Evolutionary conservation across 1,284 basidiomycete species (phyloP).

Genomic region (Puccinia novopanici): DNA sequence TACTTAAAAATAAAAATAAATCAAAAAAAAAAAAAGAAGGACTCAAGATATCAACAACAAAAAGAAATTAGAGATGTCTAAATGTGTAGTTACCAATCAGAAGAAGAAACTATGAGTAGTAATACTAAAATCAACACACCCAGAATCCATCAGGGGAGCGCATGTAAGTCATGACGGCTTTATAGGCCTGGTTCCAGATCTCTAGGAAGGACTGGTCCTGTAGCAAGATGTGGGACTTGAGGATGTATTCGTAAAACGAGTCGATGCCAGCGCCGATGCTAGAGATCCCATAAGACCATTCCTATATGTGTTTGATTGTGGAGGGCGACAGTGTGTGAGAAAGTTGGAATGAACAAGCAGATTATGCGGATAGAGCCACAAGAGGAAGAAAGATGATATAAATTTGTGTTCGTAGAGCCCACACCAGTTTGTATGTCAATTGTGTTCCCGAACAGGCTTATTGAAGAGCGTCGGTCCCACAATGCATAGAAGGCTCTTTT

Average conservation of each 20-base stretch:
- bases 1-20: conserved; percentile 67
- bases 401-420: conserved; percentile 60
- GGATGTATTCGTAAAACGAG: conserved; percentile 87
- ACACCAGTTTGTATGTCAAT: conserved; percentile 78
- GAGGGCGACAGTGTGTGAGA: no score
- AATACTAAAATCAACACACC: conserved; percentile 68
- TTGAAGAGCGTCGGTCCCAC: conserved; percentile 81
- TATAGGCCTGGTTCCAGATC: conserved; percentile 83
- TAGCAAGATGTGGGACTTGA: conserved; percentile 66
- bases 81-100: no score
- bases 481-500: conserved; percentile 78
- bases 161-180: conserved; percentile 80
- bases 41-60: conserved; percentile 53
- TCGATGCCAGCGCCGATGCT: conserved; percentile 89
- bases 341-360: no score
- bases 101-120: no score
- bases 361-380: conserved; percentile 54
- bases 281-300: conserved; percentile 62
- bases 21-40: conserved; percentile 53
- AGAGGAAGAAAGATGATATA: conserved; percentile 8
- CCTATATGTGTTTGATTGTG: no score
- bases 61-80: neutral
- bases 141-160: conserved; percentile 80
- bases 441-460: conserved; percentile 82
- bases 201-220: conserved; percentile 84